Percentiles rank a stretch among this genome's conserved stretches.
Conservation (phyloP, 129 eudicot genomes). For the Flaveria linearis region DNA sequence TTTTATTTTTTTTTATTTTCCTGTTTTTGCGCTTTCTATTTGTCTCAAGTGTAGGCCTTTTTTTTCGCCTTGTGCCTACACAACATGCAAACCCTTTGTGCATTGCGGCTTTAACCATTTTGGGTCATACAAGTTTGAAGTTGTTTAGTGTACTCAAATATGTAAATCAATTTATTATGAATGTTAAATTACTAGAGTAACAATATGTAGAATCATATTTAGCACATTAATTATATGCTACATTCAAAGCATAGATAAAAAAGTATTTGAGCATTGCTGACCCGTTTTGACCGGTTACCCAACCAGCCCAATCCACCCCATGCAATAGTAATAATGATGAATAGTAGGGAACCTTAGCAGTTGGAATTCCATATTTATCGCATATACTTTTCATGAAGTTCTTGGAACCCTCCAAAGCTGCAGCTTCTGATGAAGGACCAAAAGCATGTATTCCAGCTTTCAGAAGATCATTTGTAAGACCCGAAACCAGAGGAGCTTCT, state of each 20-base stretch:
- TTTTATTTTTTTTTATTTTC: too few species aligned
- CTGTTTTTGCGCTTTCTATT: too few species aligned
- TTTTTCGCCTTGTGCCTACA: too few species aligned
- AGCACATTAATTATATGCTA: neutral
- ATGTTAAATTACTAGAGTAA: neutral
- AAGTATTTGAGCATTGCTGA: neutral
- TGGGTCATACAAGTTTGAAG: too few species aligned
- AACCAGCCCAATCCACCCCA: neutral
- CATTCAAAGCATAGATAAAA: neutral
- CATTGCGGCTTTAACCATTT: too few species aligned
- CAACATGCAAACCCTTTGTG: too few species aligned
- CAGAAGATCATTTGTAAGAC: slow-evolving; percentile 87
- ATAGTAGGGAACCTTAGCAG: slow-evolving; percentile 63
- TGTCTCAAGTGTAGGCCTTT: too few species aligned
- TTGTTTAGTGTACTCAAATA: neutral
- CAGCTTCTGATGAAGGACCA: slow-evolving; percentile 96
- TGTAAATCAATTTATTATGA: neutral
- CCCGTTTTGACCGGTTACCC: neutral
- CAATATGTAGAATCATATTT: neutral
- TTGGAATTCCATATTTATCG: slow-evolving; percentile 82
- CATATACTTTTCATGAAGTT: slow-evolving; percentile 83
- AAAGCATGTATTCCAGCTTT: slow-evolving; percentile 81
- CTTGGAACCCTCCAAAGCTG: slow-evolving; percentile 94
- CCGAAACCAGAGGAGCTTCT: slow-evolving; percentile 89
- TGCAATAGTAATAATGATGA: neutral